Evolutionary conservation across 257 asterid genomes (phyloP).

Genomic region (Leptodermis oblonga): DNA sequence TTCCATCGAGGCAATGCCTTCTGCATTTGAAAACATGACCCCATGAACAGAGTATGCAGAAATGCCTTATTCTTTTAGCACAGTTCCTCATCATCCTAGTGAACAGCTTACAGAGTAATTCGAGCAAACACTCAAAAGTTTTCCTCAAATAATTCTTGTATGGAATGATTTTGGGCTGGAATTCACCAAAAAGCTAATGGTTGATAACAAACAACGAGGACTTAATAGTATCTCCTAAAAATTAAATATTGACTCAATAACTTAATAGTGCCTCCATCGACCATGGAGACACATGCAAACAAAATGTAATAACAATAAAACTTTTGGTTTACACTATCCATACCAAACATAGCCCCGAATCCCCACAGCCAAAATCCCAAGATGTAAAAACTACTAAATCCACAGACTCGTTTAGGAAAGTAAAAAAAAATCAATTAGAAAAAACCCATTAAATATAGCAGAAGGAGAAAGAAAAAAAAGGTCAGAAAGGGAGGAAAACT

Average conservation of each 20-base stretch:
- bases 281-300: neutral
- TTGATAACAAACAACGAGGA: too few relatives aligned
- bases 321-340: neutral
- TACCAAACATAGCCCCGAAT: neutral
- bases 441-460: too few relatives aligned
- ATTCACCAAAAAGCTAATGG: neutral
- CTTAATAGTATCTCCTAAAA: too few relatives aligned
- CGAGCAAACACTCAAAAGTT: neutral
- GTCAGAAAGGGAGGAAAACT: slow-evolving; percentile 33
- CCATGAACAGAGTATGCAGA: neutral
- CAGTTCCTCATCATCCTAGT: neutral
- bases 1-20: neutral
- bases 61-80: too few relatives aligned
- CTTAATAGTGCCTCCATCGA: too few relatives aligned
- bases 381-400: neutral
- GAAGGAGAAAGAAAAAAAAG: too few relatives aligned
- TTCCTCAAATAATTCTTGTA: neutral
- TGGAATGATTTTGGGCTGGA: neutral
- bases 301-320: neutral
- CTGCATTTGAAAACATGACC: too few relatives aligned
- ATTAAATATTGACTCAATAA: too few relatives aligned
- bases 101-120: neutral
- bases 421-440: neutral
- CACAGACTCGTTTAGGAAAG: neutral
- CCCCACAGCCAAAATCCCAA: slow-evolving; percentile 1